phyloP scores from a whole-genome alignment of 805 yeast genomes.

The Zygosaccharomyces bailii region DNA sequence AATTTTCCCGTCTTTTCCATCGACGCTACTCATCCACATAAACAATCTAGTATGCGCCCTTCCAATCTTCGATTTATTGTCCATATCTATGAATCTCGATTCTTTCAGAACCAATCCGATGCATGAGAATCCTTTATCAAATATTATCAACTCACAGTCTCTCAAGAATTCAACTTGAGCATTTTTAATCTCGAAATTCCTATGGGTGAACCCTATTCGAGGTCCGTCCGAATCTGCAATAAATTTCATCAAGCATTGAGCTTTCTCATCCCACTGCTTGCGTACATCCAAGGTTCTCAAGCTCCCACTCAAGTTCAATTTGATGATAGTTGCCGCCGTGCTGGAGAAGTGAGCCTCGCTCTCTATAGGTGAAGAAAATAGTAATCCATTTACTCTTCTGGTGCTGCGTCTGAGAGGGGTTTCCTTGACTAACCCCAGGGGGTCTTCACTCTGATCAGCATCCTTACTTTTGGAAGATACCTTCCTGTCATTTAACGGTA shows the following conservation, averaged over 20 bases:
- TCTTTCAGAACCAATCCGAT: slow-evolving; percentile 21
- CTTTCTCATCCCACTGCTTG: slow-evolving; percentile 6
- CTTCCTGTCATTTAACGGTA: slow-evolving; percentile 9
- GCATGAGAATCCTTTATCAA: slow-evolving; percentile 17
- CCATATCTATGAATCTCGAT: slow-evolving; percentile 12
- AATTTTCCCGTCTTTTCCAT: slow-evolving; percentile 3
- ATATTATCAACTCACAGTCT: slow-evolving; percentile 21
- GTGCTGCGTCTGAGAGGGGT: slow-evolving; percentile 15
- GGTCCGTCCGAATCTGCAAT: slow-evolving; percentile 16
- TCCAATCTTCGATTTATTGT: slow-evolving; percentile 9
- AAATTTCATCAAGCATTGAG: slow-evolving; percentile 15
- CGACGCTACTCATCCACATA: slow-evolving; percentile 6
- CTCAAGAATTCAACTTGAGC: slow-evolving; percentile 17
- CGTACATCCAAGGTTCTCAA: slow-evolving; percentile 10
- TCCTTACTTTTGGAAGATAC: background rate
- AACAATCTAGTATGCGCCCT: slow-evolving; percentile 10
- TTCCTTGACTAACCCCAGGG: slow-evolving; percentile 8
- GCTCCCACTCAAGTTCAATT: slow-evolving; percentile 14
- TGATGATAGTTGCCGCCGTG: slow-evolving; percentile 2
- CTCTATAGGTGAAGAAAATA: slow-evolving; percentile 18
- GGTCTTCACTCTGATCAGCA: slow-evolving; percentile 12
- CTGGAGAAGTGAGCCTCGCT: background rate
- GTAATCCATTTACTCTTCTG: slow-evolving; percentile 15
- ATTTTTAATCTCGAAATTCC: slow-evolving; percentile 14
- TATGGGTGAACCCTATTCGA: slow-evolving; percentile 16